These are phyloP conservation scores for Saccharomycopsis crataegensis DNA, from an alignment of 1,139 yeast genomes.

Conservation along the genomic window DNA sequence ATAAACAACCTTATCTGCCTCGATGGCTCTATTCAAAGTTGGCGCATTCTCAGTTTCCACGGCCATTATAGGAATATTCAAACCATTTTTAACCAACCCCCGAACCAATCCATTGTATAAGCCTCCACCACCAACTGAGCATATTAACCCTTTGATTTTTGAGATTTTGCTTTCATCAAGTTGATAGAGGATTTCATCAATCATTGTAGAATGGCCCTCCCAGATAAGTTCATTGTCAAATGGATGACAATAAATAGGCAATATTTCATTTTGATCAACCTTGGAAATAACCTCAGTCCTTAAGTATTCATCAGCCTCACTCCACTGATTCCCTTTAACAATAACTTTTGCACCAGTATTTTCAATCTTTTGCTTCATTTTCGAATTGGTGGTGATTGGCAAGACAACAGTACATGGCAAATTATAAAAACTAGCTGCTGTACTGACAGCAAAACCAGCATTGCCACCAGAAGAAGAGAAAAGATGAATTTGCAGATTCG, in stretches of 20 bases:
- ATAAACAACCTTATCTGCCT: slow-evolving; percentile 37
- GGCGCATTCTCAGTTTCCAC: slow-evolving; percentile 60
- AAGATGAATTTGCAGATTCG: slow-evolving; percentile 35
- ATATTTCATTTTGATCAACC: slow-evolving; percentile 26
- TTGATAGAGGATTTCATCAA: slow-evolving; percentile 49
- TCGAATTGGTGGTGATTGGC: slow-evolving; percentile 40
- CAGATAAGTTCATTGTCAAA: slow-evolving; percentile 57
- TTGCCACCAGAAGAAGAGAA: slow-evolving; percentile 71
- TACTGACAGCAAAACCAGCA: slow-evolving; percentile 73
- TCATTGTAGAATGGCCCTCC: slow-evolving; percentile 59
- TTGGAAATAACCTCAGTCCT: slow-evolving; percentile 32
- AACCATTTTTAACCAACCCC: slow-evolving; percentile 41
- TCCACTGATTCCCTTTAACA: slow-evolving; percentile 50
- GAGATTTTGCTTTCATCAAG: slow-evolving; percentile 27
- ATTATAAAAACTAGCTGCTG: slow-evolving; percentile 40
- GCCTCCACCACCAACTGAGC: slow-evolving; percentile 76
- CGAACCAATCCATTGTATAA: slow-evolving; percentile 53
- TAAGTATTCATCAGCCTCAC: slow-evolving; percentile 54
- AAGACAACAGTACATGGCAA: slow-evolving; percentile 59
- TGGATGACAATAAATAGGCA: slow-evolving; percentile 62
- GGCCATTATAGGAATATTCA: slow-evolving; percentile 42
- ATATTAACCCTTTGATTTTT: slow-evolving; percentile 49
- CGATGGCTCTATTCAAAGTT: slow-evolving; percentile 42
- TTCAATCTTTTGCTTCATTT: slow-evolving; percentile 35
- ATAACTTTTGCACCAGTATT: slow-evolving; percentile 48